These are phyloP conservation scores for Candida parachauliodes DNA, from an alignment of 805 yeast genomes.

Conservation along the genomic window DNA sequence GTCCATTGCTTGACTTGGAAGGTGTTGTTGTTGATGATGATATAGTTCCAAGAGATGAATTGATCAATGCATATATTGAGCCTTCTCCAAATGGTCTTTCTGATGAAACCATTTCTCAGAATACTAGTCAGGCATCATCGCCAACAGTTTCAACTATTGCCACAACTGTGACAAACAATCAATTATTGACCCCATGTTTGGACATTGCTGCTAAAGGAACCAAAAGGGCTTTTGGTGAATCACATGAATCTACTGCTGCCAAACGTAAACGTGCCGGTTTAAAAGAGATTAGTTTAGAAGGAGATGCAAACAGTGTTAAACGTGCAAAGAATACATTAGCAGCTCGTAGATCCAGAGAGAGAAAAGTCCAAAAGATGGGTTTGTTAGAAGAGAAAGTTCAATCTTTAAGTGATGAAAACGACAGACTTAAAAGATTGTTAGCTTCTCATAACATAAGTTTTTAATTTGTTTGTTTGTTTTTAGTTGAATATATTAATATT, in stretches of 20 bases:
- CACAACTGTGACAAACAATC: slow-evolving; percentile 15
- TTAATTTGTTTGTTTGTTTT: slow-evolving; percentile 1
- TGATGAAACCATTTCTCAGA: slow-evolving; percentile 11
- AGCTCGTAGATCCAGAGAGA: slow-evolving; percentile 91
- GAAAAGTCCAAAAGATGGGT: slow-evolving; percentile 83
- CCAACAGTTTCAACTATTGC: slow-evolving; percentile 1
- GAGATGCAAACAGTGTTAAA: slow-evolving; percentile 72
- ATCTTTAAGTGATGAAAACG: slow-evolving; percentile 61
- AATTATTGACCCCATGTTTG: slow-evolving; percentile 30
- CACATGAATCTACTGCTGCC: too few species aligned
- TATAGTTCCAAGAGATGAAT: slow-evolving; percentile 8
- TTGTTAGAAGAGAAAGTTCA: slow-evolving; percentile 80
- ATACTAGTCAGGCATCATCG: slow-evolving; percentile 5
- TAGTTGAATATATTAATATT: background rate
- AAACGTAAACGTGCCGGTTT: slow-evolving; percentile 55
- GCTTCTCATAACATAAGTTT: slow-evolving; percentile 19
- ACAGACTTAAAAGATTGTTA: slow-evolving; percentile 51
- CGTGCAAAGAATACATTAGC: slow-evolving; percentile 98
- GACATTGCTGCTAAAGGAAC: too few species aligned
- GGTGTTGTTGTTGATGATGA: slow-evolving; percentile 9
- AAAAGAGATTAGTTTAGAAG: slow-evolving; percentile 53
- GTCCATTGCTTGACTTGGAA: slow-evolving; percentile 6
- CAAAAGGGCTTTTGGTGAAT: too few species aligned
- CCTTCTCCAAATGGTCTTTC: slow-evolving; percentile 13
- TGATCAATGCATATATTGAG: slow-evolving; percentile 3